Evolutionary conservation across 352 stramenopile genomes (phyloP), one percentile per base, ranked within the genome.

Genomic region (Globisporangium abappressorium): DNA sequence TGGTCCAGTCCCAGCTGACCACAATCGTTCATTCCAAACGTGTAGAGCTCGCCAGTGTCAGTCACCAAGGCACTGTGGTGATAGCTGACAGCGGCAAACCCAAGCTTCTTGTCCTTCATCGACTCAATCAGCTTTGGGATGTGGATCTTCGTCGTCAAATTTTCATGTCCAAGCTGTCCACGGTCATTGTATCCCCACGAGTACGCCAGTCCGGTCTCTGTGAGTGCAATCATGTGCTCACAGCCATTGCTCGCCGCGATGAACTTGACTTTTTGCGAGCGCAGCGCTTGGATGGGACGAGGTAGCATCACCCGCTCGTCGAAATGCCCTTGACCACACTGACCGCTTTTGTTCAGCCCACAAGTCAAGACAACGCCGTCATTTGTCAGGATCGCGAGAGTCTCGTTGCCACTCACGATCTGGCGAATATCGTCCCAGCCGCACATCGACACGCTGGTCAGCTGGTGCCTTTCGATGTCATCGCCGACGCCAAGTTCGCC

Each of bases 11-110:
- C 89, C 34, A 96, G 77, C 49, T 96, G 89, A 5, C 89, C 89
- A 64, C 87, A 96, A 73, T 96, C 89, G 36, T 96, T 96, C 87
- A 95, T 95, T 14, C 89, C 89, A 67, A 95, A 97, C 8, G 88
- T 92, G 71, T 92, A 97, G 4, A 96, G 70, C 43, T 94, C 85
- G 1, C 89, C 87, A 8, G 65, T 72, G 20, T 93, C 83, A 0
- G 86, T 90, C 59, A 95, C 70, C 28, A 95, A 71, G 14, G 85
- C 87, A 57, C 85, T 95, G 71, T 95, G 87, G 66, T 96, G 87
- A 64, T 95, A 96, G 51, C 87, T 95, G 26, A 94, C 86, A 5
- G 89, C 85, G 5, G 85, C 89, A 65, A 80, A 93, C 1, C n/a
- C 76, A 12, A 96, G 62, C 47, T 92, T 94, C 63, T 93, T 95